Evolutionary conservation across 768 basidiomycete species (phyloP).

Genomic region (Artomyces pyxidatus): DNA sequence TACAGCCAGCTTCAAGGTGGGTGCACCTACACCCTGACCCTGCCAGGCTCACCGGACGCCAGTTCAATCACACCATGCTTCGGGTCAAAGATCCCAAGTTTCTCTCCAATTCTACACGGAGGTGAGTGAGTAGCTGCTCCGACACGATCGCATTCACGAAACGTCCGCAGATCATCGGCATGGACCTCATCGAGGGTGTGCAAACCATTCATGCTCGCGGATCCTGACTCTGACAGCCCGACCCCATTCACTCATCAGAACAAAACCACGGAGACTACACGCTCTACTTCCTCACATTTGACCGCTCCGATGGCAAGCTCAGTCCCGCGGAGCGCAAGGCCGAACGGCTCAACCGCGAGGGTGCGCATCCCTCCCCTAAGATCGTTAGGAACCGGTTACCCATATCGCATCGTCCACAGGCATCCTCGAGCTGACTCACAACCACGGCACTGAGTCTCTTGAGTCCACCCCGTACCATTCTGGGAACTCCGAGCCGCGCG

Average conservation of each 20-base stretch:
- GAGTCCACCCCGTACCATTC: conserved; percentile 74
- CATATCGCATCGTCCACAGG: conserved; percentile 30
- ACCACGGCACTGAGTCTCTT: conserved; percentile 87
- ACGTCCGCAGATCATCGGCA: conserved; percentile 21
- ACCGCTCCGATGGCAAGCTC: conserved; percentile 42
- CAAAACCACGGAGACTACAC: conserved; percentile 54
- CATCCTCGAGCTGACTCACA: conserved; percentile 79
- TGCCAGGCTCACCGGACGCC: not conserved
- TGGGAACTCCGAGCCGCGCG: conserved; percentile 78
- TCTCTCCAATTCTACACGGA: conserved; percentile 79
- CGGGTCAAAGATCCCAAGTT: conserved; percentile 81
- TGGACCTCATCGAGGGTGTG: conserved; percentile 24
- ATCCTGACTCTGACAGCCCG: not conserved
- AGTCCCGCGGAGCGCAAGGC: conserved; percentile 44
- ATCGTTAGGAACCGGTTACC: not conserved
- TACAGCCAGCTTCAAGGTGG: conserved; percentile 12
- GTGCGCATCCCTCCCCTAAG: conserved; percentile 24
- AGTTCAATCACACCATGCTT: conserved; percentile 88
- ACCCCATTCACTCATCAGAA: conserved; percentile 28
- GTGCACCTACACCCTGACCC: not conserved
- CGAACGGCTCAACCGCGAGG: conserved; percentile 57
- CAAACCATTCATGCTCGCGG: too few species aligned
- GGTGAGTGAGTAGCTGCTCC: conserved; percentile 27
- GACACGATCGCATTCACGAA: not conserved
- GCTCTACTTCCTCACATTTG: conserved; percentile 83